A percentile compares a stretch with the other conserved stretches of the same genome.
Evolutionary conservation across 345 rosid genomes (phyloP).

Genomic region (Citrus australasica): DNA sequence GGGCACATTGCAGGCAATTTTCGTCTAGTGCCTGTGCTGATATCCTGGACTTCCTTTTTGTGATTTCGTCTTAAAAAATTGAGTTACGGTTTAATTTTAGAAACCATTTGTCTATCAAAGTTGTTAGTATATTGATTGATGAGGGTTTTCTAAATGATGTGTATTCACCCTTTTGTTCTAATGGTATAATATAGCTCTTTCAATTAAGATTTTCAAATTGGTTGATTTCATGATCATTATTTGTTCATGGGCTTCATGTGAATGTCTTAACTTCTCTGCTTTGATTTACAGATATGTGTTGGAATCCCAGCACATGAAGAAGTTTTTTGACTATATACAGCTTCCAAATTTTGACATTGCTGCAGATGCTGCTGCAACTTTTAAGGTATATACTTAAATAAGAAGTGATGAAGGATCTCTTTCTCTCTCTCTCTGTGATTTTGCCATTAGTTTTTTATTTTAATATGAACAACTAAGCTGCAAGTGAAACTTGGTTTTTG

Average conservation of each 20-base stretch:
- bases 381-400: constrained; percentile 55
- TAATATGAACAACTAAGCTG: neutral
- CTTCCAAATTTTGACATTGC: constrained; percentile 96
- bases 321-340: constrained; percentile 86
- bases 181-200: neutral
- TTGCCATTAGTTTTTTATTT: neutral
- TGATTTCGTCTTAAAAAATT: neutral
- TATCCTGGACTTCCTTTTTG: neutral
- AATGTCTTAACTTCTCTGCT: constrained; percentile 8
- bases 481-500: neutral
- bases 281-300: constrained; percentile 68
- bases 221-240: neutral
- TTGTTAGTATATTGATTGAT: neutral
- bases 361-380: constrained; percentile 98
- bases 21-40: neutral
- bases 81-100: neutral
- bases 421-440: constrained; percentile 7
- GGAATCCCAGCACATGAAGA: constrained; percentile 82
- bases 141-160: neutral
- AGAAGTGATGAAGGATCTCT: neutral
- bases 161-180: neutral
- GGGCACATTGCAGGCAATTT: neutral
- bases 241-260: neutral
- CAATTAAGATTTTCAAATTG: neutral
- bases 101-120: neutral